Conservation (phyloP, 805 yeast species). For the Metschnikowia noctiluminum region DNA sequence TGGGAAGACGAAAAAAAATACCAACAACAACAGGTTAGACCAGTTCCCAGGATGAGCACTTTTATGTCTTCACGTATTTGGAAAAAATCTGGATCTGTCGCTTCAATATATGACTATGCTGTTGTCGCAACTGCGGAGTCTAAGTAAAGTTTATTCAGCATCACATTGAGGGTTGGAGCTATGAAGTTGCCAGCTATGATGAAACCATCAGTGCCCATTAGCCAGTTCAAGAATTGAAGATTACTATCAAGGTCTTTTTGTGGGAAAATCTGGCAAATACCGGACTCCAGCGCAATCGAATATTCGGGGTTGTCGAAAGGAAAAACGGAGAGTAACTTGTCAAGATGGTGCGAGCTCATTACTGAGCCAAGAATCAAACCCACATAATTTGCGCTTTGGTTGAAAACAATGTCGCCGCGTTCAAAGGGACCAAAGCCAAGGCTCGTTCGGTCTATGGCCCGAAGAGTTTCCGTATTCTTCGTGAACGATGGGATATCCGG, state of each 20-base stretch:
- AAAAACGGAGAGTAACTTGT: slow-evolving; percentile 1
- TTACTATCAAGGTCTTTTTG: slow-evolving; percentile 1
- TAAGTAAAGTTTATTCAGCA: neutral
- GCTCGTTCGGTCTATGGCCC: neutral
- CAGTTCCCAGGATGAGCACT: too few species aligned
- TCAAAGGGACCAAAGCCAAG: neutral
- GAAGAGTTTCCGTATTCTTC: neutral
- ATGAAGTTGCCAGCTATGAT: slow-evolving; percentile 9
- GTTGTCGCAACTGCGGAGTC: too few species aligned
- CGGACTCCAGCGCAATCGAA: slow-evolving; percentile 5
- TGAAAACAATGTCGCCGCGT: slow-evolving; percentile 7
- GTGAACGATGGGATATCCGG: too few species aligned
- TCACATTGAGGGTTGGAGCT: slow-evolving; percentile 4
- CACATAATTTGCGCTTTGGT: slow-evolving; percentile 7
- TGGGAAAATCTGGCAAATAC: neutral
- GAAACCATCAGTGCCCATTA: slow-evolving; percentile 14
- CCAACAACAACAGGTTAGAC: too few species aligned
- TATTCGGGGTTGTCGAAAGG: slow-evolving; percentile 11
- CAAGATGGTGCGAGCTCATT: neutral
- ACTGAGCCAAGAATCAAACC: slow-evolving; percentile 7
- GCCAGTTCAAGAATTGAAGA: slow-evolving; percentile 8
- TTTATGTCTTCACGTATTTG: too few species aligned
- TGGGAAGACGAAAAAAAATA: too few species aligned
- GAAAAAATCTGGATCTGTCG: too few species aligned
- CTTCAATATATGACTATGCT: too few species aligned